Conservation (phyloP, 176 grass and related monocot genomes). For the Avena insularis region DNA sequence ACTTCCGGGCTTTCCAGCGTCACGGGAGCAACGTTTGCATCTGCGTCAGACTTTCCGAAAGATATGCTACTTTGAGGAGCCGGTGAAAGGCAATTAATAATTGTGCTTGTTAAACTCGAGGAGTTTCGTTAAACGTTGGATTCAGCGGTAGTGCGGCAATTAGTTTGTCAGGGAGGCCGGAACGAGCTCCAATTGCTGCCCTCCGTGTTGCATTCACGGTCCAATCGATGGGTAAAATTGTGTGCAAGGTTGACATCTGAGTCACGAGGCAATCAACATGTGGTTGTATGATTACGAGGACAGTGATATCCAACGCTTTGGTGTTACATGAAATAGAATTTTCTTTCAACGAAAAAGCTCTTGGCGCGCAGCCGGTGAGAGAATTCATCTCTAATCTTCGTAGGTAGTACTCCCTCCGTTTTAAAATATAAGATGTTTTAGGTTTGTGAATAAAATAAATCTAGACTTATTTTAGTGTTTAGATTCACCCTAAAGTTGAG, state of each 20-base stretch:
- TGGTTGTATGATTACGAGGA: no score
- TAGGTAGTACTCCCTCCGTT: no score
- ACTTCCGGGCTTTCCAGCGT: constrained; percentile 28
- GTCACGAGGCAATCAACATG: constrained; percentile 1
- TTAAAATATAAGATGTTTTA: no score
- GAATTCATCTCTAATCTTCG: not conserved
- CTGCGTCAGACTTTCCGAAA: constrained; percentile 4
- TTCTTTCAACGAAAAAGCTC: not conserved
- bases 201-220: not conserved
- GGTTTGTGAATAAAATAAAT: no score
- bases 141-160: not conserved
- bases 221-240: not conserved
- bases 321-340: no score
- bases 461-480: no score
- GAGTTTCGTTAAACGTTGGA: constrained; percentile 24
- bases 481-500: no score
- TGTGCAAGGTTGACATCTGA: not conserved
- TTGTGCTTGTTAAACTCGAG: constrained; percentile 42
- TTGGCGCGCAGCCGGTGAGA: no score
- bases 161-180: not conserved
- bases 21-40: not conserved
- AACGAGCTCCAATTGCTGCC: not conserved
- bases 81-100: constrained; percentile 34
- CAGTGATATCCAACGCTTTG: no score
- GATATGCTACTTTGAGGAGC: constrained; percentile 19